Evolutionary conservation across 1,284 basidiomycete species (phyloP), one percentile per base, ranked within the genome.

Genomic region (Sphagnurus paluster): DNA sequence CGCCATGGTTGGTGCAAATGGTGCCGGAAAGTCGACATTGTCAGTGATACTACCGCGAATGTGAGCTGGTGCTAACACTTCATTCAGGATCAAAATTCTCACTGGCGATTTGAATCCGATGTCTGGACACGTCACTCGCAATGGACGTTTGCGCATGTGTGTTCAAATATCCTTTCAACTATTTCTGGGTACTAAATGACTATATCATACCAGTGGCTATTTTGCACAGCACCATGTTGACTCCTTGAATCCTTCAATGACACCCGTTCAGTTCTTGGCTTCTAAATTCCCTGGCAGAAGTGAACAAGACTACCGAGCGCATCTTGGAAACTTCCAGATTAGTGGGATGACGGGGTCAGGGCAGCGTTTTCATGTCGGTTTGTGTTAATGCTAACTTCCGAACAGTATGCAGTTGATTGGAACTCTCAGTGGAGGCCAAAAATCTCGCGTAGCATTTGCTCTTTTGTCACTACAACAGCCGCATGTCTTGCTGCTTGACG

Each of bases 221-320:
- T 98, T 98, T 66, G 91, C 94, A 11, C 97, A 99, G 64, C 97
- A 99, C 67, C 97, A 99, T 64, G 89, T 99, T 42, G 97, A 99
- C 66, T 89, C 90, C 41, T 80, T 99, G 47, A 82, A 87, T 48
- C 83, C 93, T 0, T 79, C 77, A 3, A 81, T 96, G 77, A 87
- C 84, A 10, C 90, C 95, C 0, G 97, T 99, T 6, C 87, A 91
- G 56, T 98, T 98, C 75, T 73, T 99, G 23, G 90, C 92, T 14
- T 82, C 84, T 32, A 90, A 83, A 60, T 98, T 91, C 74, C 97
- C 97, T 0, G 97, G 97, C 1, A 90, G 89, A 69, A 92, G 84
- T 4, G 97, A 98, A 66, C 96, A 98, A 64, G 97, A 99, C 66
- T 99, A 99, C 66, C 83, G 97, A 53, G 71, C 72, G 29, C 96